Evolutionary conservation across 169 alveolate species (phyloP).

Genomic region (Cryptosporidium ryanae): DNA sequence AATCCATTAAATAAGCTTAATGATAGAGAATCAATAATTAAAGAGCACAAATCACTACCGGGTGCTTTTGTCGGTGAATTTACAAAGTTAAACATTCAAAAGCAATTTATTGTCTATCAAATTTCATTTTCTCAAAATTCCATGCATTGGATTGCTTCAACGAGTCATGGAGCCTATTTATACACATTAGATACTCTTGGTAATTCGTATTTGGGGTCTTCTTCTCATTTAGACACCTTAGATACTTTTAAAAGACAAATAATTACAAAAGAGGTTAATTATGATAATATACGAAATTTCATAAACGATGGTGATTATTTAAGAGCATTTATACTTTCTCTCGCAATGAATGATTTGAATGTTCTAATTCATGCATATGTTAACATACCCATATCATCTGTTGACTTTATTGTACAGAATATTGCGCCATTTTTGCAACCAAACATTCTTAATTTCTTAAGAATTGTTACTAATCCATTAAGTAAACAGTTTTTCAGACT

Average conservation of each 20-base stretch:
- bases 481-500: constrained; percentile 73
- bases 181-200: constrained; percentile 71
- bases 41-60: constrained; percentile 80
- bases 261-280: constrained; percentile 84
- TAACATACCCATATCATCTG: constrained; percentile 77
- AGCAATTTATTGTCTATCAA: constrained; percentile 72
- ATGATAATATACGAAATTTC: constrained; percentile 76
- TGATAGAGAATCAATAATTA: constrained; percentile 75
- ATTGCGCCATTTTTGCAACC: constrained; percentile 79
- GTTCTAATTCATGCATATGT: constrained; percentile 80
- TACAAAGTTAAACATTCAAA: constrained; percentile 37
- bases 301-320: constrained; percentile 80
- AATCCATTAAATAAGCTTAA: constrained; percentile 63
- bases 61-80: constrained; percentile 80
- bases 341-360: constrained; percentile 85
- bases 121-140: constrained; percentile 78
- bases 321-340: constrained; percentile 82
- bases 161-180: constrained; percentile 79
- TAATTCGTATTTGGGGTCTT: constrained; percentile 73
- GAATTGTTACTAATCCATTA: constrained; percentile 73
- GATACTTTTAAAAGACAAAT: constrained; percentile 83
- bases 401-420: constrained; percentile 72
- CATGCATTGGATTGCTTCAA: constrained; percentile 79
- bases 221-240: constrained; percentile 56
- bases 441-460: constrained; percentile 75